Conservation (phyloP, 108 stramenopile species). For the Stephanodiscus triporus region DNA sequence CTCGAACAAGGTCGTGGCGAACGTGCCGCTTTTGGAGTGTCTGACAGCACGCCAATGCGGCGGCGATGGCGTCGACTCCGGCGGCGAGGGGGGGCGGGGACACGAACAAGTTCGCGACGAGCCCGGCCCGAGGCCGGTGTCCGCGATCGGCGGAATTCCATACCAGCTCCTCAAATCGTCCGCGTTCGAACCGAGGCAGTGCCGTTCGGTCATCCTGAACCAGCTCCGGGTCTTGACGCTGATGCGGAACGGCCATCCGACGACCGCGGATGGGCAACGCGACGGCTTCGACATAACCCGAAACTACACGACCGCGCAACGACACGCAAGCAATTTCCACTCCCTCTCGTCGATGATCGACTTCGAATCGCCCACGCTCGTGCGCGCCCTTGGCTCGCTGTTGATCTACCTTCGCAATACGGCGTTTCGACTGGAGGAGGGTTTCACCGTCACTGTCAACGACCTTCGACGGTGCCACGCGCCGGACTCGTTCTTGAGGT, state of each 20-base stretch:
- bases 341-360: conserved; percentile 76
- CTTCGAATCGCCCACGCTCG: conserved; percentile 75
- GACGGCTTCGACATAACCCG: conserved; percentile 27
- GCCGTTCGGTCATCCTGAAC: conserved; percentile 68
- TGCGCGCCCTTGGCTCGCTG: conserved; percentile 79
- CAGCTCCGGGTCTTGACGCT: conserved; percentile 75
- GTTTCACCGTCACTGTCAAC: conserved; percentile 65
- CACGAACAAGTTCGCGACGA: background rate
- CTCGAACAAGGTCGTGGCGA: conserved; percentile 49
- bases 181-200: conserved; percentile 69
- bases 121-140: background rate
- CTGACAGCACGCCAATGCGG: conserved; percentile 22
- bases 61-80: conserved; percentile 21
- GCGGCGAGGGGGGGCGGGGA: background rate
- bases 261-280: background rate
- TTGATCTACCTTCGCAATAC: conserved; percentile 73
- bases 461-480: conserved; percentile 56
- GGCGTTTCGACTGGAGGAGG: conserved; percentile 74
- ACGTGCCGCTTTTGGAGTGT: conserved; percentile 51
- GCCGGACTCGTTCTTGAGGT: conserved; percentile 60
- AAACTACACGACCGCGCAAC: conserved; percentile 8
- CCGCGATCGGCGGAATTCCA: conserved; percentile 48
- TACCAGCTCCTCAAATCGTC: conserved; percentile 80
- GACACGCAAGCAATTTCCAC: conserved; percentile 55
- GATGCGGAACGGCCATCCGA: conserved; percentile 31